These are phyloP conservation scores for Ophiostoma piceae DNA, from an alignment of 2,329 filamentous ascomycete genomes.

Conservation along the genomic window DNA sequence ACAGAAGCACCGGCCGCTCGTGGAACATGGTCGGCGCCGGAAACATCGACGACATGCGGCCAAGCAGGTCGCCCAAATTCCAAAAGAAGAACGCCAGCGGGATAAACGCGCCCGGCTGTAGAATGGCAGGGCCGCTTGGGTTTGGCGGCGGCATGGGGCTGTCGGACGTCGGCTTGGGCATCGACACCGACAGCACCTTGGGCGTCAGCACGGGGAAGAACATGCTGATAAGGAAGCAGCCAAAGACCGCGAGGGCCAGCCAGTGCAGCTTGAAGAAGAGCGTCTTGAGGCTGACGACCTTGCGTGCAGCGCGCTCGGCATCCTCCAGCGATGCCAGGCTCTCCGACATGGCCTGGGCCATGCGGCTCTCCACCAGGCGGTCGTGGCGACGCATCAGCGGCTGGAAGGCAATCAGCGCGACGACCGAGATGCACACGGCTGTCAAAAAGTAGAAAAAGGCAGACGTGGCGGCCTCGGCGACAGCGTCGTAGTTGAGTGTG, in stretches of 20 bases:
- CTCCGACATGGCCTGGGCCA: constrained; percentile 45
- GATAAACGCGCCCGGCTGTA: constrained; percentile 74
- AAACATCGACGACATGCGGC: constrained; percentile 62
- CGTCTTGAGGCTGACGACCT: constrained; percentile 50
- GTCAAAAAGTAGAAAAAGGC: constrained; percentile 91
- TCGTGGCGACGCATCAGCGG: constrained; percentile 62
- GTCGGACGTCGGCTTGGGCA: constrained; percentile 6
- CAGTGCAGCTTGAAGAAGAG: constrained; percentile 76
- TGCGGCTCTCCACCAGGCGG: constrained; percentile 46
- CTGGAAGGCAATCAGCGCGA: constrained; percentile 67
- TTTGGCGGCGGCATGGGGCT: neutral
- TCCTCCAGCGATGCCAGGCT: constrained; percentile 49
- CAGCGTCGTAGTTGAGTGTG: constrained; percentile 30
- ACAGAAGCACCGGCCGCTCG: constrained; percentile 60
- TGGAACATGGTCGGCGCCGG: constrained; percentile 50
- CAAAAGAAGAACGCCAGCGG: constrained; percentile 87
- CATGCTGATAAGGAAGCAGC: constrained; percentile 84
- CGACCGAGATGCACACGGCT: constrained; percentile 67
- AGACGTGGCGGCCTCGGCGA: constrained; percentile 51
- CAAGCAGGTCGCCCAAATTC: constrained; percentile 82
- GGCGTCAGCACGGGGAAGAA: constrained; percentile 88
- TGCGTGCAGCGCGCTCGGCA: constrained; percentile 47
- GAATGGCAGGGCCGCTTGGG: constrained; percentile 45
- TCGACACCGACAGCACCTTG: constrained; percentile 48
- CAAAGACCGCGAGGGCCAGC: constrained; percentile 68